Percentiles rank a stretch among this genome's conserved stretches.
phyloP scores from a whole-genome alignment of 2,329 filamentous ascomycete genomes.

The Raffaelea albimanens region DNA sequence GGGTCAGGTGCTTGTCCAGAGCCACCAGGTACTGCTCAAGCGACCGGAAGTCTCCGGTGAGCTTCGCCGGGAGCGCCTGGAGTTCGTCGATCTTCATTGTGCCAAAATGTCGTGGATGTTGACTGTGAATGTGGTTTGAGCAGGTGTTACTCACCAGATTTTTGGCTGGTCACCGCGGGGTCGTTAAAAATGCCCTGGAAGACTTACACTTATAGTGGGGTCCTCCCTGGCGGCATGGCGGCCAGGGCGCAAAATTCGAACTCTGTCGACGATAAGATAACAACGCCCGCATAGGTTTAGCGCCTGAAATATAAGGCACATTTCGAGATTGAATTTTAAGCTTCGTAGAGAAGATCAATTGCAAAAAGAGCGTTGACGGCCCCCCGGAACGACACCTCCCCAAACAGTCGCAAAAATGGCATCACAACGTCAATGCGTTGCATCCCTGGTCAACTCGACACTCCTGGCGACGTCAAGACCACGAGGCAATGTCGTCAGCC shows the following conservation, averaged over 20 bases:
- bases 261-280: conserved; percentile 12
- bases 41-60: conserved; percentile 67
- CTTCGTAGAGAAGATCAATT: too few relatives aligned
- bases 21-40: conserved; percentile 65
- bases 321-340: conserved; percentile 5
- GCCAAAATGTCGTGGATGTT: neutral
- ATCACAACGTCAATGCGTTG: conserved; percentile 42
- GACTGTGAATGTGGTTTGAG: neutral
- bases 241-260: too few relatives aligned
- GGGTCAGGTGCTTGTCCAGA: conserved; percentile 78
- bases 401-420: conserved; percentile 36
- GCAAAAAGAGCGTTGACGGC: too few relatives aligned
- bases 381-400: too few relatives aligned
- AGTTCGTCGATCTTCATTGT: conserved; percentile 49
- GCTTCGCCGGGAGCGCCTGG: conserved; percentile 36
- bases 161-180: neutral
- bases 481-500: conserved; percentile 32
- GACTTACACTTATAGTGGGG: too few relatives aligned
- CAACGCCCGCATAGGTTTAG: neutral
- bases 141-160: conserved; percentile 1
- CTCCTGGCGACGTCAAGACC: conserved; percentile 34
- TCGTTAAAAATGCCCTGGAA: too few relatives aligned
- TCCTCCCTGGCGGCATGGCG: too few relatives aligned
- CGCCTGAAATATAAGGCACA: conserved; percentile 5
- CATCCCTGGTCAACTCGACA: conserved; percentile 42